Evolutionary conservation across 2,329 filamentous ascomycete species (phyloP).

Genomic region (Cladophialophora yegresii): DNA sequence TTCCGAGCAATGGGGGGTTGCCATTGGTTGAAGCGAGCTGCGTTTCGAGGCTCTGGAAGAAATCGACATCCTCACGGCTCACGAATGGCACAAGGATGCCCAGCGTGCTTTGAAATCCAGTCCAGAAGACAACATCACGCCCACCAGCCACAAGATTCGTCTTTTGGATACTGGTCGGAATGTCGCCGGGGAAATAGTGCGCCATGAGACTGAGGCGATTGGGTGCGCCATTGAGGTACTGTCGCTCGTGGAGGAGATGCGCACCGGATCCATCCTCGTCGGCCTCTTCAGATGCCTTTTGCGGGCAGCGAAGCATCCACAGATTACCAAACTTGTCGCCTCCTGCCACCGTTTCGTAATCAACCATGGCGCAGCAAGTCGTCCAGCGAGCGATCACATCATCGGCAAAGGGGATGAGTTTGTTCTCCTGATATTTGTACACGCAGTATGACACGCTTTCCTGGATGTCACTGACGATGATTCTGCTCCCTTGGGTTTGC

Average conservation of each 20-base stretch:
- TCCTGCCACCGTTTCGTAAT: constrained; percentile 93
- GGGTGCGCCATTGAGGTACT: constrained; percentile 85
- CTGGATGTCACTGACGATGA: constrained; percentile 88
- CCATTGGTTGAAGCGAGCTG: constrained; percentile 71
- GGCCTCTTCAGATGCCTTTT: constrained; percentile 81
- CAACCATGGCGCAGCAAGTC: constrained; percentile 87
- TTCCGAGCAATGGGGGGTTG: constrained; percentile 82
- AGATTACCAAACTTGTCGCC: constrained; percentile 98
- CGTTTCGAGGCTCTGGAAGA: constrained; percentile 92
- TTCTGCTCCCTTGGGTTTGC: constrained; percentile 85
- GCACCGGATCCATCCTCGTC: constrained; percentile 90
- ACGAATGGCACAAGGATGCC: constrained; percentile 91
- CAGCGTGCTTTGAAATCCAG: constrained; percentile 89
- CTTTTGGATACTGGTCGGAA: constrained; percentile 87
- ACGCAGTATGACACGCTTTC: constrained; percentile 90
- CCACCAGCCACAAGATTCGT: constrained; percentile 87
- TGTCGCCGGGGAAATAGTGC: constrained; percentile 88
- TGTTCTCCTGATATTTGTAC: constrained; percentile 90
- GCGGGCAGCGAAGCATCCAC: constrained; percentile 85
- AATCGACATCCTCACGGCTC: constrained; percentile 90
- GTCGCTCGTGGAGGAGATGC: constrained; percentile 85
- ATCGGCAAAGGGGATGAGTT: constrained; percentile 88
- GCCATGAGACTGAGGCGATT: constrained; percentile 82
- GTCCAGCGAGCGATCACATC: constrained; percentile 90
- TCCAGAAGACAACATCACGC: constrained; percentile 88